Percentiles rank a stretch among this genome's conserved stretches.
Conservation (phyloP, 192 early-diverging fungal genomes). For the Coemansia interrupta region DNA sequence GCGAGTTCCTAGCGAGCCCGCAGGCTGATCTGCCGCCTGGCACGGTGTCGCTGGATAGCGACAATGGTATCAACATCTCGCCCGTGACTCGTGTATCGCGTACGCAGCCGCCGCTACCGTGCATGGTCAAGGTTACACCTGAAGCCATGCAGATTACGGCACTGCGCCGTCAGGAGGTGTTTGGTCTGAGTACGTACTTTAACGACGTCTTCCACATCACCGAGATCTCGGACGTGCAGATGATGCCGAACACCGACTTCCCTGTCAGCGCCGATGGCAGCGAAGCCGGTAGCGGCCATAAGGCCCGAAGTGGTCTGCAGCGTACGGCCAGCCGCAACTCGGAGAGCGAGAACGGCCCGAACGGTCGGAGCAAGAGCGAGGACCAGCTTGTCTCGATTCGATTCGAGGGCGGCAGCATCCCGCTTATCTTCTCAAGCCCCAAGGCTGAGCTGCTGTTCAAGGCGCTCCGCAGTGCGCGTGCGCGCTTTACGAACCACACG, state of each 20-base stretch:
- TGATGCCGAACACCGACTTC: slow-evolving; percentile 38
- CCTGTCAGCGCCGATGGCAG: slow-evolving; percentile 12
- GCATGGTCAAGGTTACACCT: slow-evolving; percentile 74
- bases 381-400: slow-evolving; percentile 75
- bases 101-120: slow-evolving; percentile 63
- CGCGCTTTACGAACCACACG: slow-evolving; percentile 60
- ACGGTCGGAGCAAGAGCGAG: slow-evolving; percentile 13
- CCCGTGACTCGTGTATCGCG: slow-evolving; percentile 70
- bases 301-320: slow-evolving; percentile 32
- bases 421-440: slow-evolving; percentile 67
- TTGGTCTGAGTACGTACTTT: slow-evolving; percentile 65
- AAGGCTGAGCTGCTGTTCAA: slow-evolving; percentile 67
- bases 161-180: slow-evolving; percentile 72
- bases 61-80: slow-evolving; percentile 59
- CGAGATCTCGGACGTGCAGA: slow-evolving; percentile 69
- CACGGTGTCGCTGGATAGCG: slow-evolving; percentile 71
- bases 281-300: slow-evolving; percentile 11
- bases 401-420: slow-evolving; percentile 63
- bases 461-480: slow-evolving; percentile 68
- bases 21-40: slow-evolving; percentile 77
- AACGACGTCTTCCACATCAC: slow-evolving; percentile 87
- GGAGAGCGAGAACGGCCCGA: slow-evolving; percentile 30
- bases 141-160: slow-evolving; percentile 80
- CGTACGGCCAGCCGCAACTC: slow-evolving; percentile 54
- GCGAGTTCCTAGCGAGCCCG: slow-evolving; percentile 66